Percentiles rank a stretch among this genome's conserved stretches.
These are phyloP conservation scores for Dipodascus geniculatus DNA, from an alignment of 805 yeast genomes.

Conservation along the genomic window DNA sequence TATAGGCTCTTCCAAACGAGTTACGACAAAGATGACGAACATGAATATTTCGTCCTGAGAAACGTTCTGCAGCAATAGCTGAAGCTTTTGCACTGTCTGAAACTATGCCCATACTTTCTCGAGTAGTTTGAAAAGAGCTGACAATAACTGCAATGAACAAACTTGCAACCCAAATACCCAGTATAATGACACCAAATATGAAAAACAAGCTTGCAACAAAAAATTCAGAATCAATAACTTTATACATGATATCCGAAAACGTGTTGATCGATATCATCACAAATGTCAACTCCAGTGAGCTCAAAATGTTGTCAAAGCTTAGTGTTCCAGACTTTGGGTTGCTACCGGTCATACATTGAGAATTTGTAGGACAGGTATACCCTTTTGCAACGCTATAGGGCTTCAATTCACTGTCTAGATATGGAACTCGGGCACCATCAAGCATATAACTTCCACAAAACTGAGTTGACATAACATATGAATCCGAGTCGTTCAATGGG, in stretches of 20 bases:
- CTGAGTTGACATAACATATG: conserved; percentile 41
- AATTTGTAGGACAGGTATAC: conserved; percentile 64
- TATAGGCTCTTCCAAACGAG: conserved; percentile 4
- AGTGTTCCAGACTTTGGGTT: conserved; percentile 65
- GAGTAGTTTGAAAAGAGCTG: conserved; percentile 57
- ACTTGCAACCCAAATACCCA: conserved; percentile 79
- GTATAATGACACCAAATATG: conserved; percentile 55
- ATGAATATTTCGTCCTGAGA: neutral
- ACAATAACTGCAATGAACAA: conserved; percentile 80
- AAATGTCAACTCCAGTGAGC: conserved; percentile 74
- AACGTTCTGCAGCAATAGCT: neutral
- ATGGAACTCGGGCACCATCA: conserved; percentile 37
- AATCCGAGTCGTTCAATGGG: conserved; percentile 37
- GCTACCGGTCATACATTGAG: conserved; percentile 46
- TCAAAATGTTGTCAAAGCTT: conserved; percentile 74
- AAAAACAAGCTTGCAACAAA: conserved; percentile 57
- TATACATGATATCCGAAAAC: conserved; percentile 81
- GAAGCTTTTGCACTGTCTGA: neutral
- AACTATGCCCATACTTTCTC: conserved; percentile 28
- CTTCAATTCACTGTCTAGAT: conserved; percentile 37
- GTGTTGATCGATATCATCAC: conserved; percentile 85
- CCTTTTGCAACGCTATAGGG: conserved; percentile 47
- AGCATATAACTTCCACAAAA: conserved; percentile 72
- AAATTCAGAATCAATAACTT: conserved; percentile 73
- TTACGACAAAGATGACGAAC: neutral